Evolutionary conservation across 257 asterid species (phyloP), one percentile per base, ranked within the genome.

Genomic region (Thymus quinquecostatus): DNA sequence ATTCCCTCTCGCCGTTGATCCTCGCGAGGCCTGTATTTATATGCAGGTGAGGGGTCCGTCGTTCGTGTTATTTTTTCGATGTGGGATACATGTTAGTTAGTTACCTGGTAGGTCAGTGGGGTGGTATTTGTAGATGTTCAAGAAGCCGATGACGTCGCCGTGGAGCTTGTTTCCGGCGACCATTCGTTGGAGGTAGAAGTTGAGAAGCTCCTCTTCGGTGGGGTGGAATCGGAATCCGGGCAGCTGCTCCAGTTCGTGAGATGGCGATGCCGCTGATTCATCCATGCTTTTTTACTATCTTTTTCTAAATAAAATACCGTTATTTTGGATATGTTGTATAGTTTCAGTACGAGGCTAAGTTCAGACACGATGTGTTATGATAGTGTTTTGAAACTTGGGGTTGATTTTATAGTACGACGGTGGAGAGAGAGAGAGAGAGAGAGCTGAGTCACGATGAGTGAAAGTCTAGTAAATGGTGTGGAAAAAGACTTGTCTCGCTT

Each of bases 211-310:
- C 77, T 90, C 92, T 51, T 86, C 96, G 1, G 91, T 90, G 4
- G 96, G 96, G 60, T 90, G 96, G 71, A 90, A 90, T 34, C 97
- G 77, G 78, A 90, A 90, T 32, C 97, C 97, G 0, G 97, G 97
- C 50, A 90, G 80, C 53, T 79, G 29, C 47, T 77, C 30, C 3
- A 69, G 8, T 70, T 80, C 86, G 0, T 62, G 51, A 40, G 67
- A 61, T 21, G 66, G 27, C 4, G 55, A 63, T 1, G 68, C 12
- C 43, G 68, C 21, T 28, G 56, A 45, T 27, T 44, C 69, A 6
- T 64, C 54, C 55, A 64, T 64, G 21, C 11, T 10, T 56, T 56
- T 30, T 57, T 3, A 3, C 2, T 8, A 29, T 11, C 2, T 58
- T 30, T 30, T 1, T 10, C 30, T 30, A 21, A 21, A 21, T 21